phyloP scores from a whole-genome alignment of 352 stramenopile genomes.

The Pythium aphanidermatum region DNA sequence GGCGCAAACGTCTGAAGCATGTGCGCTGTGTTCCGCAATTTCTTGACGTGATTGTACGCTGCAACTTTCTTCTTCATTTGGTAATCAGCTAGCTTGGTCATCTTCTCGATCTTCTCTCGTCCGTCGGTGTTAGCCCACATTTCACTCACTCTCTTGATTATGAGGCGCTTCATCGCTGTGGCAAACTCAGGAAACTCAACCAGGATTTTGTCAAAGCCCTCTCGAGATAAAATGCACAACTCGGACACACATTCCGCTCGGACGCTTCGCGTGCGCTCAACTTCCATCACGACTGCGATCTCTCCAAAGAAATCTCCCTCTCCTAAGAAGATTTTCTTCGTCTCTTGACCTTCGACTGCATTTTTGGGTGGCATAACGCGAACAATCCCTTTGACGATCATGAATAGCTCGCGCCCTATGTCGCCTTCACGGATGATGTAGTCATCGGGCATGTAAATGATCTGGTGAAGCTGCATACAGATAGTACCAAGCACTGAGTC shows the following conservation, averaged over 20 bases:
- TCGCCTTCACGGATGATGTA: constrained; percentile 60
- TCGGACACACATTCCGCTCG: constrained; percentile 60
- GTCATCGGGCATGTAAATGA: constrained; percentile 64
- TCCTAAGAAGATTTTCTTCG: constrained; percentile 47
- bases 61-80: constrained; percentile 57
- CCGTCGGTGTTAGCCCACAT: constrained; percentile 38
- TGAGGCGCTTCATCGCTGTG: constrained; percentile 59
- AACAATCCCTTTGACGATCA: constrained; percentile 68
- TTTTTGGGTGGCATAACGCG: constrained; percentile 41
- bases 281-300: constrained; percentile 62
- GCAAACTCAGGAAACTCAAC: constrained; percentile 68
- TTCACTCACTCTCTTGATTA: constrained; percentile 59
- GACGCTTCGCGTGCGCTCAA: constrained; percentile 54
- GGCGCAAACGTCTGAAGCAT: constrained; percentile 17
- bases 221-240: constrained; percentile 50
- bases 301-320: constrained; percentile 65
- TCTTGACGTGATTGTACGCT: constrained; percentile 16
- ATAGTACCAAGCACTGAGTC: constrained; percentile 62
- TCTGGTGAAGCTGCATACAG: constrained; percentile 57
- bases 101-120: constrained; percentile 51
- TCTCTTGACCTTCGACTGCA: constrained; percentile 10
- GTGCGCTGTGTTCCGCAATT: constrained; percentile 11
- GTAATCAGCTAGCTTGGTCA: constrained; percentile 50
- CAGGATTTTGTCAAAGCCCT: constrained; percentile 65
- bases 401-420: constrained; percentile 63